A percentile compares a stretch with the other conserved stretches of the same genome.
Evolutionary conservation across 306 rosid genomes (phyloP).

Genomic region (Rubus parviflorus): DNA sequence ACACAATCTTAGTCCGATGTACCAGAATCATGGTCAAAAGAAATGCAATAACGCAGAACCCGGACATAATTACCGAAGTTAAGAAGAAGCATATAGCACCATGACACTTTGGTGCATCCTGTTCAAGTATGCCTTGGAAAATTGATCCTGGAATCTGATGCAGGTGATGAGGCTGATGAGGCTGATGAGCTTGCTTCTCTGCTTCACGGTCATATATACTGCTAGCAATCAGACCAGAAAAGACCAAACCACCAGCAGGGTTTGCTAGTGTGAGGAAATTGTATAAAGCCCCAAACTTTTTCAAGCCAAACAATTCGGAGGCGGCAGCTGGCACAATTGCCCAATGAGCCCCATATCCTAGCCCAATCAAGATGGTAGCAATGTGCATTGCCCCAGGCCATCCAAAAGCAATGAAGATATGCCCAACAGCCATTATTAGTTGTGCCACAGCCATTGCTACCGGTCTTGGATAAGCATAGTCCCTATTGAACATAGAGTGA

Average conservation of each 20-base stretch:
- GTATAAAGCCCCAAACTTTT: conserved; percentile 88
- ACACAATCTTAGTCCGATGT: conserved; percentile 67
- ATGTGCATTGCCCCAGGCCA: conserved; percentile 87
- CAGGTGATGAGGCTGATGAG: conserved; percentile 21
- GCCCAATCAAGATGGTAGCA: conserved; percentile 72
- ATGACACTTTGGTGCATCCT: conserved; percentile 51
- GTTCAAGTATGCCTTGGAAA: conserved; percentile 27
- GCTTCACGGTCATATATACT: conserved; percentile 78
- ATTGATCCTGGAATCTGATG: conserved; percentile 41
- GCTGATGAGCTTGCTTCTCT: conserved; percentile 69
- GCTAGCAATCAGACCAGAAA: conserved; percentile 83
- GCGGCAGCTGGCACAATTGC: conserved; percentile 94
- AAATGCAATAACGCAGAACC: conserved; percentile 62
- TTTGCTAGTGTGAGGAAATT: conserved; percentile 84
- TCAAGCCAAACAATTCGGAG: conserved; percentile 87
- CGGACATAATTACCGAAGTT: conserved; percentile 70
- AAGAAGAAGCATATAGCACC: conserved; percentile 78
- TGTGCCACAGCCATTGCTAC: conserved; percentile 78
- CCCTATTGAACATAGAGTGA: conserved; percentile 46
- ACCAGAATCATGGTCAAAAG: conserved; percentile 72
- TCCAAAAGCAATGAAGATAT: conserved; percentile 70
- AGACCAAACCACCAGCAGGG: conserved; percentile 72
- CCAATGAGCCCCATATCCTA: conserved; percentile 98
- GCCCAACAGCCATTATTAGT: conserved; percentile 76
- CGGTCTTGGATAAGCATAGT: conserved; percentile 76